Evolutionary conservation across 1,284 basidiomycete species (phyloP), one percentile per base, ranked within the genome.

Genomic region (Stygiomarasmius scandens): DNA sequence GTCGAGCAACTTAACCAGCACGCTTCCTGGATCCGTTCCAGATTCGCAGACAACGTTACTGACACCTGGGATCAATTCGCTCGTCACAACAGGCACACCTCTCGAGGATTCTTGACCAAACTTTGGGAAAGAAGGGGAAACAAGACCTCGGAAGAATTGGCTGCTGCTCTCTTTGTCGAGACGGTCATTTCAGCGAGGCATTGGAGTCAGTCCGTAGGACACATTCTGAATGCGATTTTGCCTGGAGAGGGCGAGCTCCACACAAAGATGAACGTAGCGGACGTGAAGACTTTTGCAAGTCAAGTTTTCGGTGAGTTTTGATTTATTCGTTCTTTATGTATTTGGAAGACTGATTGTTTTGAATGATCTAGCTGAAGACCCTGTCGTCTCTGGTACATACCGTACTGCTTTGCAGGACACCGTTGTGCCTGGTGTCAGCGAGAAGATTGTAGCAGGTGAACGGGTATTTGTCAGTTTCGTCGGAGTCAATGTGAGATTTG

Each of bases 181-280:
- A 66, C 77, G 12, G 73, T 84, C 12, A 80, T 83, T 5, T 81
- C 82, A 3, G 75, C 80, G 1, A 71, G 79, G 1, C 65, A 81
- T 19, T 86, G 82, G 69, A 82, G 85, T 3, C 76, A 82, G 61
- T 78, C 80, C 3, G 69, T 88, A 25, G 77, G 82, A 2, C 78
- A 83, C 55, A 77, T 88, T 27, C 75, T 92, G 50, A 77, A 90
- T 67, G 84, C 70, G 91, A 85, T 65, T 71, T 90, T 19, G 71
- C 77, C 24, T 73, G 78, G 1, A 71, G 69, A 25, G 73, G 74
- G 55, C 59, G 62, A 62, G 2, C 60, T 65, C 2, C 66, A 72
- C 24, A 65, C 63, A 9, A 62, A 67, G 11, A 67, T 71, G 55
- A 63, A 85, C 16, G 74, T 81, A 71, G 66, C 55, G 9, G 79